A percentile compares a stretch with the other conserved stretches of the same genome.
These are phyloP conservation scores for Epichloe bromicola DNA, from an alignment of 2,329 filamentous ascomycete species.

Conservation along the genomic window DNA sequence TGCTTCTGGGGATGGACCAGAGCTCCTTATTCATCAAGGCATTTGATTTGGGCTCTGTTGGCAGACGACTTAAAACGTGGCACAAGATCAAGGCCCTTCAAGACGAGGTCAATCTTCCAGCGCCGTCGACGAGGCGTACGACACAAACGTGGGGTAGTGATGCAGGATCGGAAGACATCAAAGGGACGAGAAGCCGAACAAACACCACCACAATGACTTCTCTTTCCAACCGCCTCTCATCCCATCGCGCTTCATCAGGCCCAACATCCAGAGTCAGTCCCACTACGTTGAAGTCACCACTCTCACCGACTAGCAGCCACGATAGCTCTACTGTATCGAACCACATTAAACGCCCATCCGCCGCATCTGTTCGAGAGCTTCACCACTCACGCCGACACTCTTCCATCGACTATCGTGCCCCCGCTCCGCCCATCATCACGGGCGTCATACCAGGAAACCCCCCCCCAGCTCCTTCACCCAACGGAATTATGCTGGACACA, in stretches of 20 bases:
- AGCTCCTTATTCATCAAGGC: slow-evolving; percentile 91
- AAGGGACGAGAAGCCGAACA: slow-evolving; percentile 39
- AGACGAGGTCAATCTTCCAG: slow-evolving; percentile 57
- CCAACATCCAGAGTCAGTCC: slow-evolving; percentile 38
- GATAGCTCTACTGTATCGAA: slow-evolving; percentile 33
- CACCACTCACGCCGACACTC: slow-evolving; percentile 81
- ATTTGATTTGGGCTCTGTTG: slow-evolving; percentile 85
- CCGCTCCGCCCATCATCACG: background rate
- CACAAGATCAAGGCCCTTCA: slow-evolving; percentile 89
- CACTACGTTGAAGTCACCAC: slow-evolving; percentile 26
- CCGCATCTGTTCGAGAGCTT: slow-evolving; percentile 68
- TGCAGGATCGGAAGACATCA: slow-evolving; percentile 40
- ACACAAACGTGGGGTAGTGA: slow-evolving; percentile 47
- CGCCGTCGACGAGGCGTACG: slow-evolving; percentile 29
- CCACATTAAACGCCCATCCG: slow-evolving; percentile 54
- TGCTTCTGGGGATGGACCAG: slow-evolving; percentile 88
- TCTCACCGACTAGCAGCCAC: slow-evolving; percentile 25
- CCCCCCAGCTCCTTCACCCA: slow-evolving; percentile 25
- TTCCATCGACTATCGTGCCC: slow-evolving; percentile 58
- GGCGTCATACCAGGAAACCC: slow-evolving; percentile 11
- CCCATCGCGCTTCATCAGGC: slow-evolving; percentile 35
- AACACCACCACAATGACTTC: slow-evolving; percentile 40
- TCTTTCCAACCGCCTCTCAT: slow-evolving; percentile 31
- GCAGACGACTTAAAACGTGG: slow-evolving; percentile 83
- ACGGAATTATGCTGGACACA: slow-evolving; percentile 28